Percentiles rank a stretch among this genome's conserved stretches.
Conservation (phyloP, 441 rosid genomes). For the Hura crepitans region DNA sequence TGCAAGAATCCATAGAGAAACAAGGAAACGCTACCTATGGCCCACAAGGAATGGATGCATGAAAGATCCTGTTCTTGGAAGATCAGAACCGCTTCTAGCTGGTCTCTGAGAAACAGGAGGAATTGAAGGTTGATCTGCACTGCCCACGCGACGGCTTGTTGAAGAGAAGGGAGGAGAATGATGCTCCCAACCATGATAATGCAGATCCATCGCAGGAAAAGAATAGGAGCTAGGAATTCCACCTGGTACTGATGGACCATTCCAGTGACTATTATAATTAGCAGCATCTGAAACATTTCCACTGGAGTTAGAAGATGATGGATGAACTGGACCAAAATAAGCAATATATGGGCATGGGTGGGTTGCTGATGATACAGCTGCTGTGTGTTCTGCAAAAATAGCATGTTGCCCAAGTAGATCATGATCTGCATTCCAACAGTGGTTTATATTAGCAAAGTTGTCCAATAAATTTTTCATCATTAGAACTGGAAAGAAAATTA, state of each 20-base stretch:
- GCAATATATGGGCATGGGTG: slow-evolving; percentile 89
- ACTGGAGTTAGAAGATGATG: slow-evolving; percentile 70
- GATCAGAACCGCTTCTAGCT: slow-evolving; percentile 53
- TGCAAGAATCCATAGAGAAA: background rate
- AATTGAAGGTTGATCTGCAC: slow-evolving; percentile 56
- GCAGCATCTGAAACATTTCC: slow-evolving; percentile 66
- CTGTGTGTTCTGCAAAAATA: slow-evolving; percentile 64
- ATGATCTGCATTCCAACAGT: slow-evolving; percentile 59
- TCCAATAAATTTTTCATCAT: background rate
- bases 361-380: slow-evolving; percentile 56
- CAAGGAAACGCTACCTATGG: slow-evolving; percentile 47
- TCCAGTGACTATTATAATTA: slow-evolving; percentile 69
- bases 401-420: slow-evolving; percentile 74
- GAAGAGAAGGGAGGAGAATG: slow-evolving; percentile 64
- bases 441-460: slow-evolving; percentile 19
- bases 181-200: slow-evolving; percentile 83
- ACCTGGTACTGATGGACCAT: slow-evolving; percentile 59
- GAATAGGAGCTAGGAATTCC: slow-evolving; percentile 68
- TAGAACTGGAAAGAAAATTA: slow-evolving; percentile 14
- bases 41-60: slow-evolving; percentile 71
- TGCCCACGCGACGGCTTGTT: slow-evolving; percentile 47
- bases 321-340: slow-evolving; percentile 79
- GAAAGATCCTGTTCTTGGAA: slow-evolving; percentile 72
- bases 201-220: slow-evolving; percentile 72
- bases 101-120: slow-evolving; percentile 59